phyloP scores from a whole-genome alignment of 192 early-diverging fungal species.

The Dissophora ornata region DNA sequence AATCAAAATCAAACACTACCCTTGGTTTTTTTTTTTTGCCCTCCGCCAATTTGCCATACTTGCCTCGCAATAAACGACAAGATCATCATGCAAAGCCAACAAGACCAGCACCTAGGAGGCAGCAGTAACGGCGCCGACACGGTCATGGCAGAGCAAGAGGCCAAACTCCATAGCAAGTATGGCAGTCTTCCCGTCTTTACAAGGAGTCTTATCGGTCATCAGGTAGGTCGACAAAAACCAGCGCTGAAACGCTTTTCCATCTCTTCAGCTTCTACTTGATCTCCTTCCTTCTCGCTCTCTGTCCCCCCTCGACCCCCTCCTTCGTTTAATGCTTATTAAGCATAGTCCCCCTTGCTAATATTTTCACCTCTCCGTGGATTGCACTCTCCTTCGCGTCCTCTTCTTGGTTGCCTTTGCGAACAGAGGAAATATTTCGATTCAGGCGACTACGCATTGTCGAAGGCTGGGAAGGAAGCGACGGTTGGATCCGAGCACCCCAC shows the following conservation, averaged over 20 bases:
- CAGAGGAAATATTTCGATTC: constrained; percentile 99
- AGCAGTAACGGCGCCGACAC: constrained; percentile 16
- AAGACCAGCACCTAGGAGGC: constrained; percentile 34
- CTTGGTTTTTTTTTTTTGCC: no score
- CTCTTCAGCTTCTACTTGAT: no score
- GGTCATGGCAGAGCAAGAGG: constrained; percentile 31
- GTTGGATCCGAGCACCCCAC: constrained; percentile 92
- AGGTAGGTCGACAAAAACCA: constrained; percentile 6
- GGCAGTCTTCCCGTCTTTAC: constrained; percentile 26
- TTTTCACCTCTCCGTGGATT: neutral
- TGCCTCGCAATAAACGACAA: no score
- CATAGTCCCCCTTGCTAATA: constrained; percentile 1
- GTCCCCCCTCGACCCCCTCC: neutral
- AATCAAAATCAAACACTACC: no score
- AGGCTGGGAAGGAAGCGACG: constrained; percentile 87
- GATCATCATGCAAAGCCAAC: constrained; percentile 50
- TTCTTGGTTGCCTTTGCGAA: no score
- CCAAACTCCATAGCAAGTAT: constrained; percentile 43
- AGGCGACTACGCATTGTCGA: constrained; percentile 95
- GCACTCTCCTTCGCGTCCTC: neutral
- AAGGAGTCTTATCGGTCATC: constrained; percentile 37
- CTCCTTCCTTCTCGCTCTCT: no score
- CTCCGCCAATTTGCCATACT: no score
- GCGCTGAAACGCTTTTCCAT: no score
- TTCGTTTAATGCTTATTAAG: neutral